Evolutionary conservation across 192 early-diverging fungal genomes (phyloP).

Genomic region (Fimicolochytrium jonesii): DNA sequence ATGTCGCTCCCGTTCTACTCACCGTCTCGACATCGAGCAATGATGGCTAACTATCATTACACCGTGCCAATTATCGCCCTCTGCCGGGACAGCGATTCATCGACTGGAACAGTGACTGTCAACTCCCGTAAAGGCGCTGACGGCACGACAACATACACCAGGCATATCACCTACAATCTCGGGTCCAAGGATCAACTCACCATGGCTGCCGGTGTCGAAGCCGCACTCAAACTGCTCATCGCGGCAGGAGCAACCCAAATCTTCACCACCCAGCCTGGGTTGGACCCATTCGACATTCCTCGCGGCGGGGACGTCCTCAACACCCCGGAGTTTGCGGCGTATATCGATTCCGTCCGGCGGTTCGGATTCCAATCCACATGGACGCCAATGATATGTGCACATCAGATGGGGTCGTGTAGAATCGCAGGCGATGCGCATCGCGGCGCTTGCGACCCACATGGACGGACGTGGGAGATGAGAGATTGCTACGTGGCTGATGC

Average conservation of each 20-base stretch:
- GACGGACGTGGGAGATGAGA: conserved; percentile 71
- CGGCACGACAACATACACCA: conserved; percentile 34
- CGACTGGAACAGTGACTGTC: conserved; percentile 41
- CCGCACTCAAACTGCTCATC: conserved; percentile 46
- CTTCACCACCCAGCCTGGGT: conserved; percentile 45
- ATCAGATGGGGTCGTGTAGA: conserved; percentile 62
- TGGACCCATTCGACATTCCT: conserved; percentile 24
- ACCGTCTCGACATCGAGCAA: conserved; percentile 47
- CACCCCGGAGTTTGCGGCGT: conserved; percentile 25
- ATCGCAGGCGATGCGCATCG: conserved; percentile 55
- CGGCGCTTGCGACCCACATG: conserved; percentile 62
- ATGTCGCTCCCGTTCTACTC: conserved; percentile 44
- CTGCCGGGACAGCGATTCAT: conserved; percentile 55
- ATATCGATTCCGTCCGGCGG: conserved; percentile 28
- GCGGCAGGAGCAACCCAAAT: conserved; percentile 64
- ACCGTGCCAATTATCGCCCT: conserved; percentile 51
- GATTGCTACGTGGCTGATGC: conserved; percentile 71
- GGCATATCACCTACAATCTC: conserved; percentile 31
- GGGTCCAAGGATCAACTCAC: conserved; percentile 48
- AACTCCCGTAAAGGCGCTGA: conserved; percentile 33
- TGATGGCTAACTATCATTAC: conserved; percentile 44
- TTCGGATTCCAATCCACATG: conserved; percentile 24
- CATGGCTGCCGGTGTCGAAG: conserved; percentile 42
- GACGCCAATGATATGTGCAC: conserved; percentile 44
- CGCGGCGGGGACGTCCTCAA: background rate